These are phyloP conservation scores for Neopestalotiopsis clavispora DNA, from an alignment of 2,329 filamentous ascomycete species.

Conservation along the genomic window DNA sequence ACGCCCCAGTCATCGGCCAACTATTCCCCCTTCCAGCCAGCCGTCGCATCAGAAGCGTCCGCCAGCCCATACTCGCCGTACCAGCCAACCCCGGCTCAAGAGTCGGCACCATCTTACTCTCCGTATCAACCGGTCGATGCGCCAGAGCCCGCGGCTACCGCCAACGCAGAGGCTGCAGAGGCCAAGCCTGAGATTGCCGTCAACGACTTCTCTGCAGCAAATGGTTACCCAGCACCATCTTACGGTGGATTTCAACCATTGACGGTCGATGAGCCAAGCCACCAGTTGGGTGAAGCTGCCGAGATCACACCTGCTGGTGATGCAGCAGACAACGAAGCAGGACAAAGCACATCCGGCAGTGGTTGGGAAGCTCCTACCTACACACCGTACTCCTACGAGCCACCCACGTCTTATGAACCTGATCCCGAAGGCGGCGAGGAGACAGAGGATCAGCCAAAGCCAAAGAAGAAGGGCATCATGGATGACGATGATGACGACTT, in stretches of 20 bases:
- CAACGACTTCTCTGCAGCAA: slow-evolving; percentile 25
- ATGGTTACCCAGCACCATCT: slow-evolving; percentile 49
- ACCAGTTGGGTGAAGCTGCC: slow-evolving; percentile 9
- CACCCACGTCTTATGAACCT: slow-evolving; percentile 55
- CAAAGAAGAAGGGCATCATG: slow-evolving; percentile 80
- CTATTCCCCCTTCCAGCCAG: slow-evolving; percentile 24
- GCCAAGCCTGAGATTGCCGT: slow-evolving; percentile 20
- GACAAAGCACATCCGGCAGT: slow-evolving; percentile 31
- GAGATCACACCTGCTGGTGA: slow-evolving; percentile 21
- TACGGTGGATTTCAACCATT: slow-evolving; percentile 57
- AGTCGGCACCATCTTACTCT: slow-evolving; percentile 25
- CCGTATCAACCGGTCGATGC: slow-evolving; percentile 33
- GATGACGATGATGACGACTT: slow-evolving; percentile 80
- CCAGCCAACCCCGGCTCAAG: background rate
- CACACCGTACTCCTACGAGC: slow-evolving; percentile 63
- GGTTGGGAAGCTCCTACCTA: slow-evolving; percentile 68
- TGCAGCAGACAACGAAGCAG: slow-evolving; percentile 33
- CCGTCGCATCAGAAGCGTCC: slow-evolving; percentile 2
- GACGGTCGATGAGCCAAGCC: slow-evolving; percentile 39
- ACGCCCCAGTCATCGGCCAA: slow-evolving; percentile 26
- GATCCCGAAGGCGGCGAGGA: slow-evolving; percentile 52
- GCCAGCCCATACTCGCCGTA: slow-evolving; percentile 6
- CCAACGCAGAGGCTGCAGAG: slow-evolving; percentile 20
- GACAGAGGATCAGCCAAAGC: slow-evolving; percentile 55
- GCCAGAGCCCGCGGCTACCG: slow-evolving; percentile 20